Conservation (phyloP, 352 stramenopile genomes). For the Phytophthora uliginosa region DNA sequence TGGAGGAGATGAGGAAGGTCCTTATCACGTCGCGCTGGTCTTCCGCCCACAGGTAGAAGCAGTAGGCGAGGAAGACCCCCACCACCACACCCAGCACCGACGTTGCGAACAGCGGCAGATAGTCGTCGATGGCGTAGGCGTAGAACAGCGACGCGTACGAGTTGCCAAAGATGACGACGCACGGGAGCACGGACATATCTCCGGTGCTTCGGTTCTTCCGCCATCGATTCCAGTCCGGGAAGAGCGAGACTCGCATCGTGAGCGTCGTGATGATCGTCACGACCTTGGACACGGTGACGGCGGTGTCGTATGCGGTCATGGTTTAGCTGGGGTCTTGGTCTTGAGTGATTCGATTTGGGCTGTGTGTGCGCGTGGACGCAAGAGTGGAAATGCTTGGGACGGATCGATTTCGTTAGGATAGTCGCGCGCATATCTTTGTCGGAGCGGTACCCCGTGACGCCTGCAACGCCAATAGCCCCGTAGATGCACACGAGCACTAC, state of each 20-base stretch:
- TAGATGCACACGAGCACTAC: slow-evolving; percentile 47
- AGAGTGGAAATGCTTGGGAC: slow-evolving; percentile 17
- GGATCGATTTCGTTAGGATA: neutral
- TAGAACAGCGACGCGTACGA: slow-evolving; percentile 41
- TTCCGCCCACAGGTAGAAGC: slow-evolving; percentile 28
- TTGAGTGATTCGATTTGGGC: too few relatives aligned
- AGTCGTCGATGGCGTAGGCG: slow-evolving; percentile 27
- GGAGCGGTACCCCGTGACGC: slow-evolving; percentile 24
- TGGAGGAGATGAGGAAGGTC: slow-evolving; percentile 9
- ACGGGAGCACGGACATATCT: slow-evolving; percentile 35
- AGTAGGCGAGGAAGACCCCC: slow-evolving; percentile 19
- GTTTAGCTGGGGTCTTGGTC: too few relatives aligned
- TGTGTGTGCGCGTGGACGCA: slow-evolving; percentile 5
- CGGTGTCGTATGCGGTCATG: slow-evolving; percentile 7
- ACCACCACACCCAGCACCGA: slow-evolving; percentile 33
- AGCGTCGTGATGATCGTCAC: slow-evolving; percentile 44
- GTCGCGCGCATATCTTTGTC: slow-evolving; percentile 7
- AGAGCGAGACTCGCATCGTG: slow-evolving; percentile 42
- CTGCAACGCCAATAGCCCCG: slow-evolving; percentile 39
- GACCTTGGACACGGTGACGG: slow-evolving; percentile 26
- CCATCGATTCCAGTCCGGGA: slow-evolving; percentile 43
- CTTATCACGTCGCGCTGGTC: slow-evolving; percentile 13
- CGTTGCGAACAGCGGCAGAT: slow-evolving; percentile 34
- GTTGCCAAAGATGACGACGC: slow-evolving; percentile 38
- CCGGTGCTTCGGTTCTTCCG: slow-evolving; percentile 30